phyloP scores from a whole-genome alignment of 108 stramenopile species.

The Fistulifera pelliculosa region DNA sequence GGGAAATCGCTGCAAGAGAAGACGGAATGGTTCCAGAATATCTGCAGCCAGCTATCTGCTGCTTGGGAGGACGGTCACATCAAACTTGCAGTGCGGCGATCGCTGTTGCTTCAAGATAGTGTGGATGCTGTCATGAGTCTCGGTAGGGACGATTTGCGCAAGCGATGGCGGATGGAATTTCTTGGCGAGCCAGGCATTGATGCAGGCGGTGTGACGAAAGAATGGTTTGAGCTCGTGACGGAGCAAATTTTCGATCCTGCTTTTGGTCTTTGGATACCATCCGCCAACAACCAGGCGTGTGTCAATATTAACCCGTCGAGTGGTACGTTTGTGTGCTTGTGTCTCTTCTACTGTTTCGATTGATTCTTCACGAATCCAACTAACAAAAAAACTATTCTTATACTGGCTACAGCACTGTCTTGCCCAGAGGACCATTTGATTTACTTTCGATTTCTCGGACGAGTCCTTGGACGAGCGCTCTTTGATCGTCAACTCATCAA shows the following conservation, averaged over 20 bases:
- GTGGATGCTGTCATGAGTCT: conserved; percentile 82
- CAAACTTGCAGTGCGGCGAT: conserved; percentile 65
- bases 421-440: conserved; percentile 90
- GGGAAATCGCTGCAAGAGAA: conserved; percentile 61
- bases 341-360: background rate
- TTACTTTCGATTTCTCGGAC: conserved; percentile 94
- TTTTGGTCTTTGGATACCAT: conserved; percentile 86
- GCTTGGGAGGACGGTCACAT: conserved; percentile 87
- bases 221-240: conserved; percentile 91
- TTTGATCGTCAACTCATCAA: conserved; percentile 94
- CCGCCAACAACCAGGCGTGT: conserved; percentile 88
- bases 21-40: conserved; percentile 74
- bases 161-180: conserved; percentile 91
- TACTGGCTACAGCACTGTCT: conserved; percentile 34
- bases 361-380: conserved; percentile 2
- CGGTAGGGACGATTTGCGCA: conserved; percentile 82
- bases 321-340: conserved; percentile 22
- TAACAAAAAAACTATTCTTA: conserved; percentile 8
- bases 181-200: conserved; percentile 91
- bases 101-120: conserved; percentile 68
- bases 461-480: conserved; percentile 93
- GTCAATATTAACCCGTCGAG: conserved; percentile 85
- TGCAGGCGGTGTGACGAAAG: conserved; percentile 94
- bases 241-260: conserved; percentile 93
- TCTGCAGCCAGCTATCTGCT: conserved; percentile 46